These are phyloP conservation scores for Wickerhamiella domercqiae DNA, from an alignment of 805 yeast species.

Conservation along the genomic window DNA sequence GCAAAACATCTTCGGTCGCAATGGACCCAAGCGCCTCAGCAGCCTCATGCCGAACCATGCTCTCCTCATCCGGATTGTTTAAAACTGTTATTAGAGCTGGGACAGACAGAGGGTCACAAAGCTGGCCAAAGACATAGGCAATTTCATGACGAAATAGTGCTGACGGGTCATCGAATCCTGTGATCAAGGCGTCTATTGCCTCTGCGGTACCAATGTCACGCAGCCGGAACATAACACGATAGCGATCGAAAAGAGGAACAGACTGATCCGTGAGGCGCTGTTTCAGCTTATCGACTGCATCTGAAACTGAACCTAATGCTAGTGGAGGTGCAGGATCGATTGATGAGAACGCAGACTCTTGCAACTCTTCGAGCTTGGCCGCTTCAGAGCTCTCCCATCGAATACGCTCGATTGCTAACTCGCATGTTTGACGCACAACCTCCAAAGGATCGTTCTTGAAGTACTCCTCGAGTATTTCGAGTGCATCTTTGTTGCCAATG, in stretches of 20 bases:
- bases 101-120: conserved; percentile 83
- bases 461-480: conserved; percentile 50
- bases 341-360: conserved; percentile 63
- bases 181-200: conserved; percentile 81
- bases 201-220: conserved; percentile 90
- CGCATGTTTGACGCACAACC: conserved; percentile 94
- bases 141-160: conserved; percentile 96
- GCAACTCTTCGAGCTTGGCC: conserved; percentile 53
- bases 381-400: conserved; percentile 72
- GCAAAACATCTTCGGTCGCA: conserved; percentile 89
- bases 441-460: conserved; percentile 57
- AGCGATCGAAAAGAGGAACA: conserved; percentile 77
- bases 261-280: conserved; percentile 57
- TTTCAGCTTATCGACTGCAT: conserved; percentile 52
- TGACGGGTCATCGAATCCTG: conserved; percentile 78
- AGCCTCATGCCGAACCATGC: conserved; percentile 99
- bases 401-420: conserved; percentile 88
- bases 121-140: conserved; percentile 95
- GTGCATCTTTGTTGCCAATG: conserved; percentile 62
- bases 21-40: conserved; percentile 97
- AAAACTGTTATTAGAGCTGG: conserved; percentile 76
- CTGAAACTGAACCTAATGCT: conserved; percentile 39
- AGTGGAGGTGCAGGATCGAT: conserved; percentile 98
- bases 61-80: conserved; percentile 66
- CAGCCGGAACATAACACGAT: conserved; percentile 95